A percentile compares a stretch with the other conserved stretches of the same genome.
Evolutionary conservation across 140 eudicot genomes (phyloP).

Genomic region (Stevia rebaudiana): DNA sequence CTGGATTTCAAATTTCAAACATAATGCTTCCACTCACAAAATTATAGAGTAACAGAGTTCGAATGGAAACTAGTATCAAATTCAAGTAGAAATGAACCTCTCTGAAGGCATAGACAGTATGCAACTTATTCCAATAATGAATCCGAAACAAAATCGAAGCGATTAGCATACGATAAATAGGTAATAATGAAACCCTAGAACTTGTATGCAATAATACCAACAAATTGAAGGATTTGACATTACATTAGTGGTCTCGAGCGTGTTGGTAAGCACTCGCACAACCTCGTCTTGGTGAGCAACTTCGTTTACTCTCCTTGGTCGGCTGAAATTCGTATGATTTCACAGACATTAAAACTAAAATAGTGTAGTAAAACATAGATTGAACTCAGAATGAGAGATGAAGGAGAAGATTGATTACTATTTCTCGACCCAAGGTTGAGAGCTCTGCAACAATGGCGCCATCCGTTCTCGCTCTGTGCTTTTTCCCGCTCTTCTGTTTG

Average conservation of each 20-base stretch:
- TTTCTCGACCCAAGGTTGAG: constrained; percentile 99
- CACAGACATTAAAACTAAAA: not conserved
- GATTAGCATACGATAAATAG: not conserved
- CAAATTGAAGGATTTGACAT: not conserved
- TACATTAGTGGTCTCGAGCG: constrained; percentile 87
- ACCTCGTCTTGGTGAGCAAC: constrained; percentile 98
- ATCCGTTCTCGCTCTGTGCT: constrained; percentile 26
- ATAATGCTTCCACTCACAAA: not conserved
- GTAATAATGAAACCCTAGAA: constrained; percentile 16
- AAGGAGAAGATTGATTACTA: constrained; percentile 39
- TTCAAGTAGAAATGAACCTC: not conserved
- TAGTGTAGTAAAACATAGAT: not conserved
- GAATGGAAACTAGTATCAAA: not conserved
- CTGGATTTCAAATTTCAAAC: not conserved
- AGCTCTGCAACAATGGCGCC: constrained; percentile 91
- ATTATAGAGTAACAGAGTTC: too few relatives aligned
- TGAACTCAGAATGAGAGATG: not conserved
- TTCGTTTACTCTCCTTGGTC: constrained; percentile 95
- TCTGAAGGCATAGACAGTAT: not conserved
- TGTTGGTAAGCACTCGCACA: constrained; percentile 90
- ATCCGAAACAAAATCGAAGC: constrained; percentile 1
- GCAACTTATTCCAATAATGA: not conserved
- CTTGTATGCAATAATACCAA: not conserved
- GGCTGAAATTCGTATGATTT: constrained; percentile 34
- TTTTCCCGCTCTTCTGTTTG: constrained; percentile 34